Base-by-base conservation (phyloP, 1,284 basidiomycete genomes). In the Golubevia pallescens region DNA sequence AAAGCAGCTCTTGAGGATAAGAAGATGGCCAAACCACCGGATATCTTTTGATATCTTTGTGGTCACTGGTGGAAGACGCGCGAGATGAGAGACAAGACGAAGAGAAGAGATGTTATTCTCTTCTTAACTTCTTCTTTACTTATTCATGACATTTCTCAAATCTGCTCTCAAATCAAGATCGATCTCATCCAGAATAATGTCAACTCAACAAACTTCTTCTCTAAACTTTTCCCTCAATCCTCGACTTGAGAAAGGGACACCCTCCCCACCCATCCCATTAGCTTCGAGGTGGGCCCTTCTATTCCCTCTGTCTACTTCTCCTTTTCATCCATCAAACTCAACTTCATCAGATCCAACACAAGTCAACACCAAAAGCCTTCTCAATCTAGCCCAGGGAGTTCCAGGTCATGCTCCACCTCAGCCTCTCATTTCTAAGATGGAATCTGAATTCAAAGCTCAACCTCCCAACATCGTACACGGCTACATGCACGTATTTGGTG, bases 401-500 rank as follows among this genome's bases (percentile, higher is more conserved):
- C 78, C 78, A 1, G 77, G 73, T 28, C 66, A 73, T 13, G 62
- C 67, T 4, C 78, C 78, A 5, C 67, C 73, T 7, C 7, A 52
- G 1, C 62, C 61, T 1, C 55, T 81, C 19, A 63, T 73, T 5
- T 60, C 71, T 1, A 67, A 68, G 23, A 70, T 80, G 21, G 60
- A 65, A 10, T 58, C 60, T 56, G 69, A 75, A 42, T 23, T 61
- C n/a, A 66, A 64, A 24, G 68, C 64, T 19, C 68, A 3, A 3
- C 60, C 57, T 10, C 42, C 34, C 13, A 28, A 34, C 48, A 56
- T 69, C 51, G 61, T 68, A 1, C 73, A 75, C 24, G 76, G 71
- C 23, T 80, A 80, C 51, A 72, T 71, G 1, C 68, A 64, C 19
- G 76, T 90, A 65, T 87, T 90, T 60, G 93, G 93, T 1, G 91